These are phyloP conservation scores for Avicennia marina DNA, from an alignment of 257 asterid species.

Conservation along the genomic window DNA sequence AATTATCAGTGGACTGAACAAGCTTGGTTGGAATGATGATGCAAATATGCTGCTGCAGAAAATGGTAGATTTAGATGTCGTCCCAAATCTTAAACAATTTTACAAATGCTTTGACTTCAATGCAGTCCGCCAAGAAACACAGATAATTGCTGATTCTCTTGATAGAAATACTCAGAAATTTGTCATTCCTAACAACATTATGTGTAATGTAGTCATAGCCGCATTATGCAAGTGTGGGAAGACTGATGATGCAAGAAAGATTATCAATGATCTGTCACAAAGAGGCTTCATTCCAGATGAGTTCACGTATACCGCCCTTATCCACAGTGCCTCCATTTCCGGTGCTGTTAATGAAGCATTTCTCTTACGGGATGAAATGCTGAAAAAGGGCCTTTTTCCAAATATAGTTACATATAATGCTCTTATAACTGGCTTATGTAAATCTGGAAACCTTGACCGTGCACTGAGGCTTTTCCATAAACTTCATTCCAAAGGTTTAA, in stretches of 20 bases:
- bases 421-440: conserved; percentile 78
- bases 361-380: conserved; percentile 79
- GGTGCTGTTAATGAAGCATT: conserved; percentile 82
- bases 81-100: conserved; percentile 39
- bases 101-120: conserved; percentile 31
- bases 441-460: conserved; percentile 68
- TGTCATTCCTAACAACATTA: conserved; percentile 48
- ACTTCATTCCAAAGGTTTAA: conserved; percentile 60
- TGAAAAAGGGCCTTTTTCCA: conserved; percentile 62
- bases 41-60: conserved; percentile 63
- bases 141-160: conserved; percentile 44
- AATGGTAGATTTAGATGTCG: conserved; percentile 45
- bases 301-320: conserved; percentile 74
- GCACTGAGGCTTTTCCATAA: conserved; percentile 70
- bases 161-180: conserved; percentile 36
- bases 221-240: conserved; percentile 74
- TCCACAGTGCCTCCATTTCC: conserved; percentile 55
- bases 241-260: conserved; percentile 60
- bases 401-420: conserved; percentile 76
- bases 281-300: conserved; percentile 80
- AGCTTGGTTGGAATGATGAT: conserved; percentile 53
- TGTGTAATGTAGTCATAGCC: conserved; percentile 72
- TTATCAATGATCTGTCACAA: conserved; percentile 36
- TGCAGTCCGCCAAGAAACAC: conserved; percentile 29
- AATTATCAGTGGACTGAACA: conserved; percentile 69